Evolutionary conservation across 129 eudicot genomes (phyloP), one percentile per base, ranked within the genome.

Genomic region (Chrysanthemum seticuspe): DNA sequence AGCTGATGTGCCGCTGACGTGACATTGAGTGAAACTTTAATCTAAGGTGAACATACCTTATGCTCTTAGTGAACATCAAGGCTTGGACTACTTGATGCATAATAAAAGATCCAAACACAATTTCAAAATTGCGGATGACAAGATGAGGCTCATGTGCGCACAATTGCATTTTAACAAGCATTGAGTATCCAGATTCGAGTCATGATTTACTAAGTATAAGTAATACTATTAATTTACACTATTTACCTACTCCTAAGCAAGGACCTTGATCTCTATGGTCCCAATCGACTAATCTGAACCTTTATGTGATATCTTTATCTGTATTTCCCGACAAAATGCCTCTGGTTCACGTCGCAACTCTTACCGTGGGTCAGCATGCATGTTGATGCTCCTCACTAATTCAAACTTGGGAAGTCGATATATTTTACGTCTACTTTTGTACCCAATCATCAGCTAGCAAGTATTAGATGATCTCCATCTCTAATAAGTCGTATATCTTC

Each of bases 381-480:
- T 72, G 67, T 45, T 44, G 56, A 68, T 13, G 62, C 27, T 53
- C 9, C 50, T 54, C 52, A 4, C 44, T 71, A 11, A 4, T 53
- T 31, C 51, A 70, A 14, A 62, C 67, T 29, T 62, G 49, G 34
- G n/a, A 65, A 65, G 15, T 65, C 25, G 9, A 15, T 16, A 16
- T 13, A 36, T 64, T 36, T 70, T n/a, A 14, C 6, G 19, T 59
- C 47, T 59, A 58, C 68, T 49, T 72, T 58, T 12, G 25, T 21
- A 72, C 68, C 79, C 73, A 65, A 21, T 21, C 44, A 10, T 80
- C 76, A 60, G 47, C 72, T 76, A 67, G 87, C 83, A 54, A 91
- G 74, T 71, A 79, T 51, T 12, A 93, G 86, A 82, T 85, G 88
- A 83, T 93, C 98, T 9, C 91, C 96, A 3, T 93, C 98, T 79